phyloP scores from a whole-genome alignment of 1,139 yeast genomes.

The Blastobotrys malaysiensis region DNA sequence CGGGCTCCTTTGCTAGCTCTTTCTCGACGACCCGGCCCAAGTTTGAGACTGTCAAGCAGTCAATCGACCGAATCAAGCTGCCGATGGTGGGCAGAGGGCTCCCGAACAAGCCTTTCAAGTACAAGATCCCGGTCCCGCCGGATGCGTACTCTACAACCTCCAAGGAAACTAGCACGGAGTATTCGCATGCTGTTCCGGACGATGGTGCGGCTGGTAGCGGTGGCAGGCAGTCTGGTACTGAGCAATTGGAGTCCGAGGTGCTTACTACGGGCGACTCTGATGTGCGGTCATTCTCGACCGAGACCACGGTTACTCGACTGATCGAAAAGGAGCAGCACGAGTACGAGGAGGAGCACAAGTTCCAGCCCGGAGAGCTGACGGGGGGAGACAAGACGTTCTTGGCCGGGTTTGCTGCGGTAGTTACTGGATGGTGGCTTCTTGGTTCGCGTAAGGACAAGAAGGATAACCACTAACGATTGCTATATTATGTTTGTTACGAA shows the following conservation, averaged over 20 bases:
- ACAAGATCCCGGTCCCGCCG: slow-evolving; percentile 39
- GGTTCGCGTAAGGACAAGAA: slow-evolving; percentile 14
- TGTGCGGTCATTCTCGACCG: background rate
- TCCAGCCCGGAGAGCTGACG: slow-evolving; percentile 16
- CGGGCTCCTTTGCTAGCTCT: slow-evolving; percentile 1
- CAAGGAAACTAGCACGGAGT: slow-evolving; percentile 21
- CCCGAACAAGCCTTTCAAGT: slow-evolving; percentile 21
- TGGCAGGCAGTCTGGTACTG: background rate
- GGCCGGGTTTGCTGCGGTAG: slow-evolving; percentile 28
- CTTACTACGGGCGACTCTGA: background rate
- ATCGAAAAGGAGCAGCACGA: slow-evolving; percentile 11
- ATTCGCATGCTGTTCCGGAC: slow-evolving; percentile 24
- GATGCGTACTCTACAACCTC: slow-evolving; percentile 24
- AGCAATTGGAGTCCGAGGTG: background rate
- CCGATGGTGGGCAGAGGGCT: slow-evolving; percentile 4
- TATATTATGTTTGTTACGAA: background rate
- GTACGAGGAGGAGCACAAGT: background rate
- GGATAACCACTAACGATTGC: background rate
- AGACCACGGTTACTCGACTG: background rate
- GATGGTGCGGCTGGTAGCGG: slow-evolving; percentile 21
- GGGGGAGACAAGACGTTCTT: slow-evolving; percentile 30
- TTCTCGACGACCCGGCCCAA: slow-evolving; percentile 14
- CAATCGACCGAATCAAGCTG: slow-evolving; percentile 10
- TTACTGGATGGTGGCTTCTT: slow-evolving; percentile 34
- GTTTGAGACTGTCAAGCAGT: background rate